phyloP scores from a whole-genome alignment of 495 filamentous ascomycete genomes.

The Penicillium samsonianum region DNA sequence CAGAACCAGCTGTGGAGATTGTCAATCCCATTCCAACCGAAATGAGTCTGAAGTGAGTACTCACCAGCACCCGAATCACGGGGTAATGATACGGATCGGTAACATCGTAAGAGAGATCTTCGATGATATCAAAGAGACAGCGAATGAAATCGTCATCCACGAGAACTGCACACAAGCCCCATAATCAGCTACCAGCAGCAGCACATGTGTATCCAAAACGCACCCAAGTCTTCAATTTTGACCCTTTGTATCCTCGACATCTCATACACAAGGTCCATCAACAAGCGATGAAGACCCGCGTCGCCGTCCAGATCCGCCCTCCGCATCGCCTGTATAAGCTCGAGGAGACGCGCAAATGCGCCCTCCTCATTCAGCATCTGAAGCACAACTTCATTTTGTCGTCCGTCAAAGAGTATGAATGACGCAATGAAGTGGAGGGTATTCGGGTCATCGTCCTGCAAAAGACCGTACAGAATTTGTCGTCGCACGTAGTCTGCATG shows the following conservation, averaged over 20 bases:
- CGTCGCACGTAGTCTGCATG: conserved; percentile 86
- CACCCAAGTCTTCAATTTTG: conserved; percentile 73
- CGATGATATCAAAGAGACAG: conserved; percentile 85
- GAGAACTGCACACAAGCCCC: conserved; percentile 38
- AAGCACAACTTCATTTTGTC: conserved; percentile 73
- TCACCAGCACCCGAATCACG: conserved; percentile 87
- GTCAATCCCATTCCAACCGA: conserved; percentile 12
- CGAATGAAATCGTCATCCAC: conserved; percentile 84
- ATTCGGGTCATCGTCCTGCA: conserved; percentile 84
- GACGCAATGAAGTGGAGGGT: conserved; percentile 80
- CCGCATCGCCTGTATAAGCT: conserved; percentile 69
- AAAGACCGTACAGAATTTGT: conserved; percentile 87
- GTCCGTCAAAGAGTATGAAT: conserved; percentile 89
- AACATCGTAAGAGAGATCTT: conserved; percentile 83
- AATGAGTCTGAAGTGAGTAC: conserved; percentile 19
- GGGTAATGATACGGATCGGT: conserved; percentile 97
- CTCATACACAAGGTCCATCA: conserved; percentile 92
- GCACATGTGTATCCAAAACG: conserved; percentile 24
- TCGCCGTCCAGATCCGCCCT: conserved; percentile 64
- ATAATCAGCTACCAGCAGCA: conserved; percentile 1
- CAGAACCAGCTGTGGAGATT: conserved; percentile 70
- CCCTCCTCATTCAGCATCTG: conserved; percentile 85
- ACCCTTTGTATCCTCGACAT: conserved; percentile 92
- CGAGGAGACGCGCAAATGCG: conserved; percentile 77
- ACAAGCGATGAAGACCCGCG: conserved; percentile 70